phyloP scores from a whole-genome alignment of 1,284 basidiomycete species.

The Boletellus dicymbophilus region DNA sequence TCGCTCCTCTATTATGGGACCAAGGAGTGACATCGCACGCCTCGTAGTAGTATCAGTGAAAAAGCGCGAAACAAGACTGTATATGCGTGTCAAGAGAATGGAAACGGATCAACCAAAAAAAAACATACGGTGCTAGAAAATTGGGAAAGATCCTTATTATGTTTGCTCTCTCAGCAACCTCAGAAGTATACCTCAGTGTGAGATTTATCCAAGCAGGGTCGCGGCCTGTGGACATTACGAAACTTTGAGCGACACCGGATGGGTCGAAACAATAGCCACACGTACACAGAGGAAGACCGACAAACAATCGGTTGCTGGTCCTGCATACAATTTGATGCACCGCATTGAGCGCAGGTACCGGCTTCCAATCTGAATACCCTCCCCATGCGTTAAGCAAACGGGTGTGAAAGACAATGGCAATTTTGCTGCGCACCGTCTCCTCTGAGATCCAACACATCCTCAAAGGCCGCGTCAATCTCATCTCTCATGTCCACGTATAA shows the following conservation, averaged over 20 bases:
- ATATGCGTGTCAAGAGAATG: no score
- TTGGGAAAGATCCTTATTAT: slow-evolving; percentile 38
- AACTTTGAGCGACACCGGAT: neutral
- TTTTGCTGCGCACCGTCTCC: slow-evolving; percentile 10
- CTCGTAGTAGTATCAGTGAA: slow-evolving; percentile 1
- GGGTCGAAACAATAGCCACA: neutral
- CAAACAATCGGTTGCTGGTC: slow-evolving; percentile 38
- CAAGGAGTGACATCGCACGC: slow-evolving; percentile 28
- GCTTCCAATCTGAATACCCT: slow-evolving; percentile 29
- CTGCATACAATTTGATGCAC: slow-evolving; percentile 32
- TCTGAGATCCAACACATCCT: slow-evolving; percentile 17
- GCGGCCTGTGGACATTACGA: slow-evolving; percentile 35
- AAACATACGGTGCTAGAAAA: slow-evolving; percentile 39
- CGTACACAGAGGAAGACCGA: slow-evolving; percentile 40
- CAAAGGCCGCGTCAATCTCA: slow-evolving; percentile 32
- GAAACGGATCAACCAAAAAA: no score
- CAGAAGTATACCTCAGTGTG: slow-evolving; percentile 35
- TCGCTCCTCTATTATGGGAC: slow-evolving; percentile 40
- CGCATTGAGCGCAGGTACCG: slow-evolving; percentile 19
- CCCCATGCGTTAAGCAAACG: neutral
- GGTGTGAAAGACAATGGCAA: neutral
- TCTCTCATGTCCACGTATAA: slow-evolving; percentile 32
- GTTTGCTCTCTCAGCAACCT: slow-evolving; percentile 30
- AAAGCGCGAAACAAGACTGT: slow-evolving; percentile 4
- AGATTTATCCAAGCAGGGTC: slow-evolving; percentile 38